Conservation (phyloP, 805 yeast genomes). For the Metschnikowia continentalis region DNA sequence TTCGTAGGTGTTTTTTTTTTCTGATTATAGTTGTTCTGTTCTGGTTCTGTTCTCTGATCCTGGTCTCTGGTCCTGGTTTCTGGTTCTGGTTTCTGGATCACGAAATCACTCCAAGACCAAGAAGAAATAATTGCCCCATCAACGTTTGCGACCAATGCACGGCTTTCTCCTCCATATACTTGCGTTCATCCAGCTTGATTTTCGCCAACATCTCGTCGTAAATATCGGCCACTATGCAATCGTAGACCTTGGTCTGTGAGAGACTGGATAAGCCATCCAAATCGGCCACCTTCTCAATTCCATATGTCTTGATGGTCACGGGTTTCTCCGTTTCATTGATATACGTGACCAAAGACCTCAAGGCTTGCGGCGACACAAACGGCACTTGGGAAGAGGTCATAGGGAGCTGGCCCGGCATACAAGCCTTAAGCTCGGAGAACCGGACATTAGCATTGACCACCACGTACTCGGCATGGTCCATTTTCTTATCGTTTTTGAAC, state of each 20-base stretch:
- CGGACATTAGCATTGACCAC: conserved; percentile 64
- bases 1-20: too few species aligned
- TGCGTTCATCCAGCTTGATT: conserved; percentile 52
- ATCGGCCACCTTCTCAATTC: conserved; percentile 37
- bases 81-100: conserved; percentile 12
- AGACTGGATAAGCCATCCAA: conserved; percentile 34
- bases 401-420: conserved; percentile 46
- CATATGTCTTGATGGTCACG: conserved; percentile 35
- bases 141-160: conserved; percentile 55
- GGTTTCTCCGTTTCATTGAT: conserved; percentile 42
- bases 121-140: conserved; percentile 53
- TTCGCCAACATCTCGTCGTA: conserved; percentile 53
- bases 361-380: conserved; percentile 54
- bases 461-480: conserved; percentile 43
- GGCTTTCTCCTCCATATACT: conserved; percentile 42
- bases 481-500: conserved; percentile 17
- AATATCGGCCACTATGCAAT: conserved; percentile 50
- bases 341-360: conserved; percentile 58
- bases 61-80: too few species aligned
- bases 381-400: conserved; percentile 49
- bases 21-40: too few species aligned
- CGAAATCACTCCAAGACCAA: conserved; percentile 59
- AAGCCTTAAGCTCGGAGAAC: conserved; percentile 59
- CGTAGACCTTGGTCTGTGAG: conserved; percentile 45
- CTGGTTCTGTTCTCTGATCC: too few species aligned